phyloP scores from a whole-genome alignment of 139 green algal genomes.

The Trebouxia sp. region DNA sequence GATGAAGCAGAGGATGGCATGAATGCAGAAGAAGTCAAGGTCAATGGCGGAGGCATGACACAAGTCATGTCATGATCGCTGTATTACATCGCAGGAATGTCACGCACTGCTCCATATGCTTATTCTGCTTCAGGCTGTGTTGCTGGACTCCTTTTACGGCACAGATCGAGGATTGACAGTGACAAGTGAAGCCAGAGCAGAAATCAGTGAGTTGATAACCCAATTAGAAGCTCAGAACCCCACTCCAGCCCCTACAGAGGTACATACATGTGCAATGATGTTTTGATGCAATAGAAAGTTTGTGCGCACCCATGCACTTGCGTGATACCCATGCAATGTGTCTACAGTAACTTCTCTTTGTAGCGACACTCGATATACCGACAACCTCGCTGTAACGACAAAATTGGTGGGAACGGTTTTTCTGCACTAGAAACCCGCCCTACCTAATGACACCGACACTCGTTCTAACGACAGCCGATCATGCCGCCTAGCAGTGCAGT shows the following conservation, averaged over 20 bases:
- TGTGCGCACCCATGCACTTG: not conserved
- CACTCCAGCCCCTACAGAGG: conserved; percentile 70
- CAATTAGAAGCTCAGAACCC: conserved; percentile 92
- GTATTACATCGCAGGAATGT: not conserved
- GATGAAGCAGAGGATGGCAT: not conserved
- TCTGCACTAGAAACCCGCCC: too few species aligned
- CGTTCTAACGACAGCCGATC: too few species aligned
- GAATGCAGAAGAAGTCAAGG: conserved; percentile 30
- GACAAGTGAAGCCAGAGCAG: conserved; percentile 70
- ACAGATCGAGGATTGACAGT: conserved; percentile 80
- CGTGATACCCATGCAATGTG: not conserved
- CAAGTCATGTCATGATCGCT: not conserved
- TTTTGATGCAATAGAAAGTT: not conserved
- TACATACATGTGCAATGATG: not conserved
- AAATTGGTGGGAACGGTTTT: too few species aligned
- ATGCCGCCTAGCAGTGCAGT: too few species aligned
- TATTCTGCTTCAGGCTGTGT: conserved; percentile 65
- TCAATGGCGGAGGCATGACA: not conserved
- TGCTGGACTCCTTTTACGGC: conserved; percentile 89
- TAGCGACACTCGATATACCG: not conserved
- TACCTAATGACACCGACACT: too few species aligned
- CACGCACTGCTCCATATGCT: not conserved
- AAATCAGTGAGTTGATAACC: conserved; percentile 92
- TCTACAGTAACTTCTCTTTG: not conserved
- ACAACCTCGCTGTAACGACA: not conserved